Conservation (phyloP, 495 filamentous ascomycete species). For the Arthonia radiata region DNA sequence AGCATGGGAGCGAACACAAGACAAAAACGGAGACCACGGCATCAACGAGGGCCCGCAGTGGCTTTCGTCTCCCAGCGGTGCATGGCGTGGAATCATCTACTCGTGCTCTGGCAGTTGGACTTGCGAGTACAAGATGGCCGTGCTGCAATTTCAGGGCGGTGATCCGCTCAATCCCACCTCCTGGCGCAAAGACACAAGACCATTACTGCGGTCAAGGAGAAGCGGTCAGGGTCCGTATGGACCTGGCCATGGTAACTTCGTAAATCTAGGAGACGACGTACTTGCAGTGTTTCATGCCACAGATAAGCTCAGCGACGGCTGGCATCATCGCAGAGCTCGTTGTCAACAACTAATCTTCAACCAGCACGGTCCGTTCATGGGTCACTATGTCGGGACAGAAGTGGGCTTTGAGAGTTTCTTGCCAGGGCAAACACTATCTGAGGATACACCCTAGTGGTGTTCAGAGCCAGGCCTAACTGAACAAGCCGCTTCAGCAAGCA, state of each 20-base stretch:
- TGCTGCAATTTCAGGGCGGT: slow-evolving; percentile 9
- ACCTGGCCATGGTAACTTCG: slow-evolving; percentile 13
- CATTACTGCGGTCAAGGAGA: slow-evolving; percentile 6
- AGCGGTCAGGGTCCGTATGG: slow-evolving; percentile 12
- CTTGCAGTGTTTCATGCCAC: slow-evolving; percentile 14
- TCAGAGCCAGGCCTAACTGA: too few species aligned
- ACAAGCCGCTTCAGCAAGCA: too few species aligned
- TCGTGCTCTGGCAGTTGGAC: slow-evolving; percentile 14
- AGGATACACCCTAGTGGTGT: too few species aligned
- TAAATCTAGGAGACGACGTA: slow-evolving; percentile 8
- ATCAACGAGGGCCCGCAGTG: slow-evolving; percentile 16
- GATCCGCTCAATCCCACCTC: slow-evolving; percentile 7
- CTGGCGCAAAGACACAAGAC: slow-evolving; percentile 10
- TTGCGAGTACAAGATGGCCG: slow-evolving; percentile 11
- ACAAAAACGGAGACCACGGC: slow-evolving; percentile 7
- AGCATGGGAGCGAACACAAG: slow-evolving; percentile 10
- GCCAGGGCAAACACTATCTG: too few species aligned
- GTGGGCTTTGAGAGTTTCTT: too few species aligned
- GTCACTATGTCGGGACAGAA: slow-evolving; percentile 6
- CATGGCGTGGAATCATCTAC: slow-evolving; percentile 11
- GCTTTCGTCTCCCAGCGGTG: slow-evolving; percentile 8
- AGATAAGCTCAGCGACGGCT: slow-evolving; percentile 10
- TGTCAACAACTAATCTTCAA: slow-evolving; percentile 9
- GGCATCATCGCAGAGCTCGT: slow-evolving; percentile 10
- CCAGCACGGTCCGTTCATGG: slow-evolving; percentile 7